phyloP scores from a whole-genome alignment of 345 rosid genomes.

The Ailanthus altissimus region DNA sequence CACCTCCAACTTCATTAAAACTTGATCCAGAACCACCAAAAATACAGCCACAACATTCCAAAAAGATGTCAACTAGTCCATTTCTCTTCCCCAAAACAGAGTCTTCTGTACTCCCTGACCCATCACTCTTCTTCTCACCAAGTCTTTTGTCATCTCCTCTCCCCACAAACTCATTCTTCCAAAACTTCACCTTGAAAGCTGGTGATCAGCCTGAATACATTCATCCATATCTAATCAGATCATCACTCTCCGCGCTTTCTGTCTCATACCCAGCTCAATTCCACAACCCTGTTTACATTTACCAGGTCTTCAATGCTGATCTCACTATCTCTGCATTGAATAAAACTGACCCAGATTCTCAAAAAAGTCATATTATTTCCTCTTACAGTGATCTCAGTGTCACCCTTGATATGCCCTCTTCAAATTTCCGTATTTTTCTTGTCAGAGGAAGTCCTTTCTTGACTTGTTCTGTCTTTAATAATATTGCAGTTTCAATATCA shows the following conservation, averaged over 20 bases:
- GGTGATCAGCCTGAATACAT: constrained; percentile 89
- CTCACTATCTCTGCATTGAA: constrained; percentile 58
- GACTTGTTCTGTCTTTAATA: constrained; percentile 56
- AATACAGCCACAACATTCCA: constrained; percentile 27
- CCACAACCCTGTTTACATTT: constrained; percentile 59
- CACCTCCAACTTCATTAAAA: constrained; percentile 23
- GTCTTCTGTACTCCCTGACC: constrained; percentile 80
- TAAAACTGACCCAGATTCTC: constrained; percentile 33
- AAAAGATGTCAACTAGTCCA: constrained; percentile 32
- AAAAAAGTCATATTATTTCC: constrained; percentile 56
- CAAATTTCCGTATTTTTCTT: constrained; percentile 72
- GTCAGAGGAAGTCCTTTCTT: constrained; percentile 86
- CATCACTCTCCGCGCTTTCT: constrained; percentile 59
- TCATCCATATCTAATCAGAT: constrained; percentile 86
- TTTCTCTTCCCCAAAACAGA: constrained; percentile 62
- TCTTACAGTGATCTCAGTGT: constrained; percentile 72
- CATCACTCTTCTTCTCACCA: constrained; percentile 69
- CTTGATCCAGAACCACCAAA: constrained; percentile 11
- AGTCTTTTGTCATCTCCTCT: constrained; percentile 73
- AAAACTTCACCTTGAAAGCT: constrained; percentile 77
- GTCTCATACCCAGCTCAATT: constrained; percentile 71
- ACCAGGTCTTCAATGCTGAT: constrained; percentile 66
- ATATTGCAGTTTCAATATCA: constrained; percentile 53
- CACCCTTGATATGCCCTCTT: constrained; percentile 74
- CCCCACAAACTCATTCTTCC: constrained; percentile 92